A percentile compares a stretch with the other conserved stretches of the same genome.
Conservation (phyloP, 2,329 filamentous ascomycete genomes). For the Tolypocladium ophioglossoides region DNA sequence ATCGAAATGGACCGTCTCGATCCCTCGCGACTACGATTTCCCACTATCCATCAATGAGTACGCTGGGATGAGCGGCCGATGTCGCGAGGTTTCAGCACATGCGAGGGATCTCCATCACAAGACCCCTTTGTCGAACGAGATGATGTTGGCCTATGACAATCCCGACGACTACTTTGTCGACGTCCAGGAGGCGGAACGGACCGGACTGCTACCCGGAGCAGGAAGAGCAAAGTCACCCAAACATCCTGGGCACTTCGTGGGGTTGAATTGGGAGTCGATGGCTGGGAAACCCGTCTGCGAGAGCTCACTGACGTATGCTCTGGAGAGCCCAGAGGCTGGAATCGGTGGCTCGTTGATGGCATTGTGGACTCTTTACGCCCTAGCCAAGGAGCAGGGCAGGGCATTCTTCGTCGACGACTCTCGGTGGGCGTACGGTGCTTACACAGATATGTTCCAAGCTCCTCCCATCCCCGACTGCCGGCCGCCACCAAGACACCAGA, state of each 20-base stretch:
- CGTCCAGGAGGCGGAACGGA: slow-evolving; percentile 57
- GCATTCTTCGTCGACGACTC: slow-evolving; percentile 80
- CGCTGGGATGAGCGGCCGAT: slow-evolving; percentile 56
- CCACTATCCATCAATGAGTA: slow-evolving; percentile 59
- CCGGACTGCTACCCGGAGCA: slow-evolving; percentile 45
- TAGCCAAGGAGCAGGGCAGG: slow-evolving; percentile 63
- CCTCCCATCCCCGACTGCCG: slow-evolving; percentile 56
- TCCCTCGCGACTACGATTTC: slow-evolving; percentile 56
- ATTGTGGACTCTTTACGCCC: slow-evolving; percentile 74
- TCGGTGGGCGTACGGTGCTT: slow-evolving; percentile 72
- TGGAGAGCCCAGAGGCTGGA: slow-evolving; percentile 64
- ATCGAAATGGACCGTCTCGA: slow-evolving; percentile 71
- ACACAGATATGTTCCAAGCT: slow-evolving; percentile 58
- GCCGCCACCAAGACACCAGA: slow-evolving; percentile 62
- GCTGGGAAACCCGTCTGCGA: slow-evolving; percentile 50
- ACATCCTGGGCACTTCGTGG: slow-evolving; percentile 35
- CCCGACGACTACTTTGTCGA: slow-evolving; percentile 64
- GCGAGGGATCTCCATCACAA: slow-evolving; percentile 36
- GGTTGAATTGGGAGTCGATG: slow-evolving; percentile 31
- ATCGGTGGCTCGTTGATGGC: slow-evolving; percentile 68
- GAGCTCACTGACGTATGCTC: slow-evolving; percentile 63
- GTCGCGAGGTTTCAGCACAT: slow-evolving; percentile 51
- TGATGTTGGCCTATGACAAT: slow-evolving; percentile 44
- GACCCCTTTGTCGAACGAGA: slow-evolving; percentile 29
- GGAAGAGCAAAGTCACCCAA: slow-evolving; percentile 26